Evolutionary conservation across 2,329 filamentous ascomycete species (phyloP), one percentile per base, ranked within the genome.

Genomic region (Stemphylium lycopersici): DNA sequence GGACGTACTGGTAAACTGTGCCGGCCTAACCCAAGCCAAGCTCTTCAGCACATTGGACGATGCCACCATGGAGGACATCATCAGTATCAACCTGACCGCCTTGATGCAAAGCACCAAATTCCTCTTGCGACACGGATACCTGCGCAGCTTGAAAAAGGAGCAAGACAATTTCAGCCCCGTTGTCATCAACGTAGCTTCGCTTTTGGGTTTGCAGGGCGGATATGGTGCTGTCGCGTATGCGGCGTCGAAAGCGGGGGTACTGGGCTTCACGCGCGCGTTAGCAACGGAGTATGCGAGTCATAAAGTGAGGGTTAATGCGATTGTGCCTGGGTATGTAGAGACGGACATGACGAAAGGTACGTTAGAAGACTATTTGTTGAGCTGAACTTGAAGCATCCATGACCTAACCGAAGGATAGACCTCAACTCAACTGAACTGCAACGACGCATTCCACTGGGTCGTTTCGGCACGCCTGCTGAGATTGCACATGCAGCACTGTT

Each of bases 401-500:
- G 26, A 29, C 26, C 26, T 29, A 29, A 29, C 26, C 2, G 10
- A 10, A 26, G 2, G 26, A 11, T 81, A 74, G 78, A 72, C 24
- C 63, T 76, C 15, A 58, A 73, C 43, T 64, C 64, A 4, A 10
- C 62, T n/a, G 54, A 67, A 6, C 70, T 79, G n/a, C 51, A 73
- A 18, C 68, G 78, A 32, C 70, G 79, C 44, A 91, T 91, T 44
- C 90, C 90, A 1, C 70, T 84, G 13, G 77, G 78, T 26, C 86
- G 91, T 26, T 85, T 93, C 59, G 91, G 90, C 13, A 77, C 78
- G 31, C 79, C 83, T 6, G 80, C 84, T 22, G 91, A 96, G 72
- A 84, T 96, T 29, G 91, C 91, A n/a, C 87, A 93, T 68, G 91
- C 91, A 49, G 90, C 89, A 41, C 70, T 88, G 24, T 96, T 96